Percentiles rank a stretch among this genome's conserved stretches.
These are phyloP conservation scores for Rhipidocladum racemiflorum DNA, from an alignment of 176 grass and related monocot species.

Conservation along the genomic window DNA sequence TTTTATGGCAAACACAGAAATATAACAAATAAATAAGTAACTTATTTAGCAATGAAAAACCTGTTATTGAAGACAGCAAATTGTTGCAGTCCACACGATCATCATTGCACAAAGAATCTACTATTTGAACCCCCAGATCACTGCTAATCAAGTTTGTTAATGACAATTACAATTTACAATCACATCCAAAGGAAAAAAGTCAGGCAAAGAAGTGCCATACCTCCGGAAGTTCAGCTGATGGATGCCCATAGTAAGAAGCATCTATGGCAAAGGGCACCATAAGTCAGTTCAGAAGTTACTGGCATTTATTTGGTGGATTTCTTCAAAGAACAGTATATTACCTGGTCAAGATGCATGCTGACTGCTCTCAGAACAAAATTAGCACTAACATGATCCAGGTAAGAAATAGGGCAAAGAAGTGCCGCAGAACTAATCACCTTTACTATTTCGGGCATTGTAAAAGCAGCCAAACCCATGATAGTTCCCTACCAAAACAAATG, in stretches of 20 bases:
- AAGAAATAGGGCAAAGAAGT: constrained; percentile 98
- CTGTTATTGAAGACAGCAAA: constrained; percentile 82
- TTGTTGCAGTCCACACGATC: constrained; percentile 71
- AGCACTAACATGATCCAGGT: constrained; percentile 79
- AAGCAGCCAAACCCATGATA: constrained; percentile 91
- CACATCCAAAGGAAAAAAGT: constrained; percentile 3
- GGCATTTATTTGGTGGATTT: constrained; percentile 24
- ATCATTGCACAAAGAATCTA: constrained; percentile 76
- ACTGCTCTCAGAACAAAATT: constrained; percentile 83
- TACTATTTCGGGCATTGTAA: constrained; percentile 67
- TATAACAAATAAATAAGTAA: constrained; percentile 15
- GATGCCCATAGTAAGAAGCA: constrained; percentile 79
- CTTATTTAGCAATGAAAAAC: constrained; percentile 32
- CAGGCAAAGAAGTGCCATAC: constrained; percentile 41
- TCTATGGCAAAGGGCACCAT: constrained; percentile 43
- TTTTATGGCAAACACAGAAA: constrained; percentile 1
- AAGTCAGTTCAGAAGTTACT: constrained; percentile 33
- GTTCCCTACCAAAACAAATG: constrained; percentile 68
- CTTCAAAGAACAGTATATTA: constrained; percentile 38
- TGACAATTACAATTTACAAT: constrained; percentile 34
- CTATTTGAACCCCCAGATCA: constrained; percentile 58
- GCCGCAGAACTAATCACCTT: constrained; percentile 81
- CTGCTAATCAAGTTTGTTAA: constrained; percentile 42
- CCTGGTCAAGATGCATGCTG: constrained; percentile 86
- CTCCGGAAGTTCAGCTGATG: constrained; percentile 89